Base-by-base conservation (phyloP, 495 filamentous ascomycete species). In the Chaetomium tenue region DNA sequence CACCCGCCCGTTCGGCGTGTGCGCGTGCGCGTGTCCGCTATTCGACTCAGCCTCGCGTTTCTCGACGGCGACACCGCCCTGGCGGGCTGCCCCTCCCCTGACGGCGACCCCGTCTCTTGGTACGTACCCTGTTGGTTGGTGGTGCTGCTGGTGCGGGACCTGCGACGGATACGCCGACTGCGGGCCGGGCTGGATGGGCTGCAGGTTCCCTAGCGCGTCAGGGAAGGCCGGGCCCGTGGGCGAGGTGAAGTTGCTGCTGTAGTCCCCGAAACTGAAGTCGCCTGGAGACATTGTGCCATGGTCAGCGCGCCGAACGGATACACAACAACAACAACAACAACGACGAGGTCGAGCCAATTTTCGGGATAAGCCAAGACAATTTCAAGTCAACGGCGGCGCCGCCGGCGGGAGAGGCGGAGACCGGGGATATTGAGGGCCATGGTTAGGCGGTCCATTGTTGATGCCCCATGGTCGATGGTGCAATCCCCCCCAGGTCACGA, bases 21-120 rank as follows among this genome's bases (percentile, higher is more conserved):
- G 26, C 4, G 30, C 50, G 18, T 33, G 26, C 4, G 28, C 52
- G 11, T 55, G 52, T 20, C 66, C 67, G 46, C 75, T 74, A 52
- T 72, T 58, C n/a, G 70, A 67, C 22, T 81, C 77, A 48, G 81
- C 71, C 69, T 86, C 83, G 63, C 83, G 80, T 74, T 86, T 86
- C 37, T 82, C 78, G 52, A 77, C 80, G n/a, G 74, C 76, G 22
- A 6, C 28, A 9, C 16, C 18, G 13, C 33, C 33, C 33, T 5
- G 26, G 1, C 26, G 28, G 28, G 28, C 52, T 12, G 26, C 13
- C 37, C 51, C 54, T 2, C 55, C 54, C 6, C 22, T 5, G 2
- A 15, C 47, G n/a, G 22, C 20, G 3, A 30, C 28, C 47, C 16
- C 23, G 40, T 40, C 2, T 2, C 53, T 18, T 37, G 77, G 68